Conservation (phyloP, 176 grass and related monocot species). For the Rhynchospora tenuis region DNA sequence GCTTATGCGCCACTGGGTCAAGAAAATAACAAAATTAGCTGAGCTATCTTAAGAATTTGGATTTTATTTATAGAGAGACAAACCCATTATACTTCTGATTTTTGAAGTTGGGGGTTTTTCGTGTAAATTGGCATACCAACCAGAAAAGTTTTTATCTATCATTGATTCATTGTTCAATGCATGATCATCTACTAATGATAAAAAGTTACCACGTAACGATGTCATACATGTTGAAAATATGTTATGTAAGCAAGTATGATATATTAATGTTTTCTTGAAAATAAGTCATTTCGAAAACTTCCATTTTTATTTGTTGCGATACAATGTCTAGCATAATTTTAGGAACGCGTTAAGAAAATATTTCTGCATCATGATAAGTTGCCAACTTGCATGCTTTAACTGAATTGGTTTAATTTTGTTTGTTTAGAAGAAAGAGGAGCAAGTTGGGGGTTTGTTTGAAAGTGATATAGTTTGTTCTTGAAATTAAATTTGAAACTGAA, state of each 20-base stretch:
- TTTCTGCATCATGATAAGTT: too few species aligned
- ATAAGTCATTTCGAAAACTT: too few species aligned
- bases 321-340: neutral
- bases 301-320: neutral
- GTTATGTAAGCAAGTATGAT: too few species aligned
- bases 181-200: neutral
- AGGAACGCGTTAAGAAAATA: too few species aligned
- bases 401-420: neutral
- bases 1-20: neutral
- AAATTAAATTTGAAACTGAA: neutral
- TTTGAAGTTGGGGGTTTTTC: neutral
- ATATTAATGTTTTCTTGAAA: too few species aligned
- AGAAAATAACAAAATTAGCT: slow-evolving; percentile 15
- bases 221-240: too few species aligned
- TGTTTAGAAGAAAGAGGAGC: neutral
- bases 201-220: neutral
- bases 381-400: neutral
- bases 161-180: neutral
- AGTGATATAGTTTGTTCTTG: neutral
- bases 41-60: neutral
- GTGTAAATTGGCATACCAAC: neutral
- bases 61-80: neutral
- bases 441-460: neutral
- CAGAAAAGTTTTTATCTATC: neutral
- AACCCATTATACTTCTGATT: neutral